Base-by-base conservation (phyloP, 306 rosid species). In the Pachyrhizus erosus region DNA sequence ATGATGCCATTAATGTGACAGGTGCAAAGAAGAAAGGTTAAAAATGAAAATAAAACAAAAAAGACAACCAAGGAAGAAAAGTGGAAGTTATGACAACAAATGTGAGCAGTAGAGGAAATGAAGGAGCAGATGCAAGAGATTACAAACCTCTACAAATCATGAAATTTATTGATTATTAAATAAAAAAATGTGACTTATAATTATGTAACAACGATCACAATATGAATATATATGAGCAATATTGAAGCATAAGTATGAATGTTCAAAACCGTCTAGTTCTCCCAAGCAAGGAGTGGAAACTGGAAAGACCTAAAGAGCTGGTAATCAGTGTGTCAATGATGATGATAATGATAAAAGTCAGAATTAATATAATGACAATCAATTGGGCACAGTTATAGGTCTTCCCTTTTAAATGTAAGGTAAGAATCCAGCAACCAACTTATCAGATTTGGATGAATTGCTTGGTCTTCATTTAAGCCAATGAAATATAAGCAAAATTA, bases 1-100 rank as follows among this genome's bases (percentile, higher is more conserved):
- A 11, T 58, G 82, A 15, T 42, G 73, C 51, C 64, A 58, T 78
- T 40, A 73, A 18, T 29, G 78, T 37, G 70, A 75, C 39, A 52
- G 55, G 31, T 61, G 54, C 11, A 78, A 39, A 46, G 40, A 20
- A 62, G 26, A 51, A 26, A 64, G 14, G 68, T 24, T 27, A 49
- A 31, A 49, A 13, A n/a, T n/a, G 8, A 14, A 55, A 7, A n/a
- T n/a, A 34, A 34, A 10, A 29, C 1, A 31, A 14, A 58, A 17
- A 49, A 27, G 20, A 74, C 20, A 68, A 67, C n/a, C 65, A 45
- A 2, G n/a, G 54, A 69, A 15, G 27, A 68, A n/a, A 75, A 17
- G 7, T 62, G 51, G 68, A 17, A 34, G 24, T 49, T 65, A 52
- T 65, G 58, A 54, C 23, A 34, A 24, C 8, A 52, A 78, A 73